Conservation (phyloP, 2,329 filamentous ascomycete species). For the Diplodia intermedia region DNA sequence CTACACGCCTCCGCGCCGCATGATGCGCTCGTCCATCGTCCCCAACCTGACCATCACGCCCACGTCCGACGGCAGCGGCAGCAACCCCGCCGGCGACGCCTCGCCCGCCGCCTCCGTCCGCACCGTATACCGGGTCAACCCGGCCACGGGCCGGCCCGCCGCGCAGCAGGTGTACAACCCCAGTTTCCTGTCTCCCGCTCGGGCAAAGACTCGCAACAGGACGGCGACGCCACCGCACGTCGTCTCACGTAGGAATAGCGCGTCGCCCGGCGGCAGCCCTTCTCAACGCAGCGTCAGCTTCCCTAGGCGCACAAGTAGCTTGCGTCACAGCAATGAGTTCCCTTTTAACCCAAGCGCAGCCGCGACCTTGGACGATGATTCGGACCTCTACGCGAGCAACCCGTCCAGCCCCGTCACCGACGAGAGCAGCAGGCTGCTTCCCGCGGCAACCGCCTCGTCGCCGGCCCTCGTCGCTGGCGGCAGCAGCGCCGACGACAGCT, state of each 20-base stretch:
- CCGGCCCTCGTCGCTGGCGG: neutral
- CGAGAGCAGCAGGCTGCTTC: neutral
- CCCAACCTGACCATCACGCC: slow-evolving; percentile 1
- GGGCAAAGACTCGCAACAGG: too few relatives aligned
- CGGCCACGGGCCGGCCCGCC: neutral
- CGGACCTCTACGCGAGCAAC: neutral
- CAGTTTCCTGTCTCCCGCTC: neutral
- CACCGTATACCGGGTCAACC: slow-evolving; percentile 12
- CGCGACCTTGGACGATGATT: neutral
- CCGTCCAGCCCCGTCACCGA: neutral
- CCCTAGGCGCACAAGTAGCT: neutral
- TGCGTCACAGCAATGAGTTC: slow-evolving; percentile 11
- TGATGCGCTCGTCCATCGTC: neutral
- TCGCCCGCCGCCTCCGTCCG: slow-evolving; percentile 11
- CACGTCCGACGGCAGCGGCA: slow-evolving; percentile 2
- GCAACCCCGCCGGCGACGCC: neutral
- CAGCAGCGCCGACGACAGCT: neutral
- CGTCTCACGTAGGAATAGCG: neutral
- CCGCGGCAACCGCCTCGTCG: neutral
- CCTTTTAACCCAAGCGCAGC: neutral
- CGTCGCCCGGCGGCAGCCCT: neutral
- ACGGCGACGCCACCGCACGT: too few relatives aligned
- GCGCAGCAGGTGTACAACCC: neutral
- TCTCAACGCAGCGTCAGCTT: neutral
- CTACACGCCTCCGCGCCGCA: neutral